Conservation (phyloP, 352 stramenopile species). For the Globisporangium paroecandrum region DNA sequence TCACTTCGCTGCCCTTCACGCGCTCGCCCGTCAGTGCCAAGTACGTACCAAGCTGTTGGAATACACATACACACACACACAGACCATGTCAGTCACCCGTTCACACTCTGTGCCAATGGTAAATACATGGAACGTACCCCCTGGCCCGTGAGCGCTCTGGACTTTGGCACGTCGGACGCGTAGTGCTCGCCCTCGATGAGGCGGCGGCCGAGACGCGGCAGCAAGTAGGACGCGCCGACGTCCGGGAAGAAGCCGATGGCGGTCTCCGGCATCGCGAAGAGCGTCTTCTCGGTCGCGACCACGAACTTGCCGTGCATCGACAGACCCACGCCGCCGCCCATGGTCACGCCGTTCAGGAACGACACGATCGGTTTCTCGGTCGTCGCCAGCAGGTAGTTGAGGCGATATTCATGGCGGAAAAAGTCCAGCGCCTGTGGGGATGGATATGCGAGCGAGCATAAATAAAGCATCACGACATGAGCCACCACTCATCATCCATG, state of each 20-base stretch:
- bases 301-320: slow-evolving; percentile 97
- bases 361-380: slow-evolving; percentile 89
- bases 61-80: slow-evolving; percentile 7
- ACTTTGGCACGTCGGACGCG: slow-evolving; percentile 63
- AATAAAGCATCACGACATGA: not conserved
- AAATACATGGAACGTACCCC: slow-evolving; percentile 33
- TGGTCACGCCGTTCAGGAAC: slow-evolving; percentile 97
- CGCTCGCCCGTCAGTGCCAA: slow-evolving; percentile 93
- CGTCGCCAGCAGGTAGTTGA: slow-evolving; percentile 90
- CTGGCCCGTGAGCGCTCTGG: slow-evolving; percentile 65
- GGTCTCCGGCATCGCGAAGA: slow-evolving; percentile 99
- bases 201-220: slow-evolving; percentile 84
- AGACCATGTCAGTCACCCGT: not conserved
- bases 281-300: slow-evolving; percentile 95
- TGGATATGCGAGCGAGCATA: not conserved
- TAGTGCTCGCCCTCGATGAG: slow-evolving; percentile 71
- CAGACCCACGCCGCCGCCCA: slow-evolving; percentile 97
- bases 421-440: slow-evolving; percentile 73
- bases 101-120: not conserved
- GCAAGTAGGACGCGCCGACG: slow-evolving; percentile 92
- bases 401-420: slow-evolving; percentile 94
- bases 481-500: not conserved
- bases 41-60: slow-evolving; percentile 87
- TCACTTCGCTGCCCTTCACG: slow-evolving; percentile 85
- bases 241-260: slow-evolving; percentile 98